Conservation (phyloP, 768 basidiomycete genomes). For the Boletales sp. region DNA sequence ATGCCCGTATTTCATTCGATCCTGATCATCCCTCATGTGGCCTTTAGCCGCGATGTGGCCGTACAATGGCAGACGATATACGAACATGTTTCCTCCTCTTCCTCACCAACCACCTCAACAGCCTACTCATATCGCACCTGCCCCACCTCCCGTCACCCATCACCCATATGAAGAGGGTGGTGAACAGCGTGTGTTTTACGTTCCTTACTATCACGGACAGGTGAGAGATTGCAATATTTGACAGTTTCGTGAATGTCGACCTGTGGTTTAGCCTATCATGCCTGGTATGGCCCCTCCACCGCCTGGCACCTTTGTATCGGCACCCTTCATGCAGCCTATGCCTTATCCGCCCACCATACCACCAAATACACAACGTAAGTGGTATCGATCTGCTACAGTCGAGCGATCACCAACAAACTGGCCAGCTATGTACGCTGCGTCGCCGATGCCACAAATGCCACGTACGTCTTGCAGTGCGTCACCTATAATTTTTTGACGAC, state of each 20-base stretch:
- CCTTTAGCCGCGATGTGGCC: conserved; percentile 73
- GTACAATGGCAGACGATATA: conserved; percentile 85
- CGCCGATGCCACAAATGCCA: conserved; percentile 84
- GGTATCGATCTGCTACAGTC: background rate
- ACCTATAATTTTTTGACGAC: background rate
- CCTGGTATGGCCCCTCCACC: conserved; percentile 80
- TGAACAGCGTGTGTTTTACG: conserved; percentile 67
- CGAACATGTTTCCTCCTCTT: conserved; percentile 66
- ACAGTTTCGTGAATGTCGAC: conserved; percentile 3
- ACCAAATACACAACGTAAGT: conserved; percentile 59
- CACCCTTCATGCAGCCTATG: conserved; percentile 83
- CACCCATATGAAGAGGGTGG: conserved; percentile 76
- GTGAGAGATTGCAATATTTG: conserved; percentile 31
- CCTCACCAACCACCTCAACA: conserved; percentile 59
- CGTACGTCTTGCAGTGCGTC: conserved; percentile 47
- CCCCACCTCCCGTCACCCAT: conserved; percentile 66
- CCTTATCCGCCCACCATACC: conserved; percentile 77
- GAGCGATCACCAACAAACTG: conserved; percentile 4
- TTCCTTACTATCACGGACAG: conserved; percentile 80
- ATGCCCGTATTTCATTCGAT: conserved; percentile 30
- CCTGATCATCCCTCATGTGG: background rate
- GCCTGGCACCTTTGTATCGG: conserved; percentile 74
- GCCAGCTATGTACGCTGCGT: conserved; percentile 75
- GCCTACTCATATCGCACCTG: conserved; percentile 63
- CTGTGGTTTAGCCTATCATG: conserved; percentile 65